Conservation (phyloP, 2,329 filamentous ascomycete species). For the Phialocephala sp. region DNA sequence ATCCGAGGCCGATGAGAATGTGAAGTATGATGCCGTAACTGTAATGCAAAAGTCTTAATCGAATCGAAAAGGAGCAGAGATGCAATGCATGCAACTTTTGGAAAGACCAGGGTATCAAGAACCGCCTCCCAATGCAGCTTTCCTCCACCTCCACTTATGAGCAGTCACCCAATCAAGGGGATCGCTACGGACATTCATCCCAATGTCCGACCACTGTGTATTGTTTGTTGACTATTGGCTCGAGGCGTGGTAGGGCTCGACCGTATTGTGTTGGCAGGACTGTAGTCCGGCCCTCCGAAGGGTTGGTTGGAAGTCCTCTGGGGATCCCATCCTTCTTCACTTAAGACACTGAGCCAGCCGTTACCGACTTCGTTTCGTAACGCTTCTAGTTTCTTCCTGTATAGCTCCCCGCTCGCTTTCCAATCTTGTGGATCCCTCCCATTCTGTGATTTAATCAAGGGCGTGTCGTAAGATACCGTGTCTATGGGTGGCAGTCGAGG, state of each 20-base stretch:
- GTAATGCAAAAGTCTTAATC: conserved; percentile 31
- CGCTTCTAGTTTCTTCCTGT: conserved; percentile 86
- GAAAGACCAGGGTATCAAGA: conserved; percentile 38
- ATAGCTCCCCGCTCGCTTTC: conserved; percentile 75
- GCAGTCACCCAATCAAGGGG: conserved; percentile 25
- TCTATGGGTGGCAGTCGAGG: conserved; percentile 40
- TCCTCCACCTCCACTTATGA: not conserved
- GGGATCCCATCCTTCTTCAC: conserved; percentile 72
- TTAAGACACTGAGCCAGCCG: conserved; percentile 84
- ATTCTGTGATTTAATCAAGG: conserved; percentile 32
- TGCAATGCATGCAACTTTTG: conserved; percentile 25
- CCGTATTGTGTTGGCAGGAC: conserved; percentile 37
- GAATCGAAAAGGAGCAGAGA: conserved; percentile 26
- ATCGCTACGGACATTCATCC: conserved; percentile 35
- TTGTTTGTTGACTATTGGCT: conserved; percentile 43
- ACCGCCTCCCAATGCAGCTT: conserved; percentile 30
- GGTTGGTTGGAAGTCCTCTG: conserved; percentile 38
- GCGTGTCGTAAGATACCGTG: conserved; percentile 34
- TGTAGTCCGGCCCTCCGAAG: conserved; percentile 39
- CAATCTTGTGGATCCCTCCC: conserved; percentile 56
- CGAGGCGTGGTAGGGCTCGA: conserved; percentile 39
- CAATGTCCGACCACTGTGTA: conserved; percentile 43
- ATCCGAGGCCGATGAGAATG: conserved; percentile 5
- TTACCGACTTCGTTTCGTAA: conserved; percentile 85
- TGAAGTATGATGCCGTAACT: conserved; percentile 28